Conservation (phyloP, 1,284 basidiomycete species). For the Rhodofomes roseus region DNA sequence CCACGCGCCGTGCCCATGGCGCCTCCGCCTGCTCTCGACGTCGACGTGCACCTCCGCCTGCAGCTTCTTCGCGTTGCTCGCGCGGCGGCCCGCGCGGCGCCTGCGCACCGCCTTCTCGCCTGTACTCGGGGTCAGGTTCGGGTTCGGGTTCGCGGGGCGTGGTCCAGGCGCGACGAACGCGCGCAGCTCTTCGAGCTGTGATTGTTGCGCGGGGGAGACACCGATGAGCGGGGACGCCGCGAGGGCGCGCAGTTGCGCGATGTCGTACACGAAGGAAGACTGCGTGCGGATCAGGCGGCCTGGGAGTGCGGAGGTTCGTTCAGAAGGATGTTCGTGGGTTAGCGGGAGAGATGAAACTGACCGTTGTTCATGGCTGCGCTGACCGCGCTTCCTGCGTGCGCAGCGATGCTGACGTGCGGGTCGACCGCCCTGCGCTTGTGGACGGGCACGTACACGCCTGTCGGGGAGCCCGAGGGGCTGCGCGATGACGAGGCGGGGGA, state of each 20-base stretch:
- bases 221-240: slow-evolving; percentile 15
- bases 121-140: too few relatives aligned
- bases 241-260: slow-evolving; percentile 22
- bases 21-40: slow-evolving; percentile 18
- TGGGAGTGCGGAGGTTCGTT: neutral
- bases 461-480: slow-evolving; percentile 12
- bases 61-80: slow-evolving; percentile 16
- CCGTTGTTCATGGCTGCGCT: neutral
- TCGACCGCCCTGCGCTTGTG: slow-evolving; percentile 20
- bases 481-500: slow-evolving; percentile 5
- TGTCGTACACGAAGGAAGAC: slow-evolving; percentile 14
- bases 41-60: slow-evolving; percentile 12
- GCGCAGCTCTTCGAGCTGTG: slow-evolving; percentile 10
- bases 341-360: neutral
- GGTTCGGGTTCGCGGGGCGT: too few relatives aligned
- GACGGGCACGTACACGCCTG: slow-evolving; percentile 23
- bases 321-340: neutral
- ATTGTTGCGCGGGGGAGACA: slow-evolving; percentile 17
- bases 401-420: slow-evolving; percentile 5
- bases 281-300: neutral
- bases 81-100: slow-evolving; percentile 21
- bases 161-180: slow-evolving; percentile 1
- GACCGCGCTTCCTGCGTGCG: neutral
- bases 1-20: slow-evolving; percentile 17
- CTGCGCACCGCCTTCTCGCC: slow-evolving; percentile 11